Evolutionary conservation across 495 filamentous ascomycete genomes (phyloP), one percentile per base, ranked within the genome.

Genomic region (Neurospora hispaniola): DNA sequence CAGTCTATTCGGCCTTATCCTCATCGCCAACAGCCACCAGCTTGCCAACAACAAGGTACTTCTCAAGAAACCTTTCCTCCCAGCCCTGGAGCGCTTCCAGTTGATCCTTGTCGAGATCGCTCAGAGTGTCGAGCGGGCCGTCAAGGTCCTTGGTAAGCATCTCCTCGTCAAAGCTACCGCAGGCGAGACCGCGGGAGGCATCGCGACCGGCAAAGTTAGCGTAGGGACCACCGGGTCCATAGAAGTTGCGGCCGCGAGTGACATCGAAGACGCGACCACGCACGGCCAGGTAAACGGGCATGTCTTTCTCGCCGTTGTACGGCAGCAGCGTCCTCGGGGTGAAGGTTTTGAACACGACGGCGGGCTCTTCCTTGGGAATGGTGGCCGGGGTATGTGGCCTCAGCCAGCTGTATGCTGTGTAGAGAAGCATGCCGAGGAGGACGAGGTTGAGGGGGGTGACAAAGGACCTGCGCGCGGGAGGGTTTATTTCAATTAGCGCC

Each of bases 101-200:
- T 86, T 98, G 90, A 40, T 97, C 94, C 0, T 78, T 82, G 16
- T 87, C 89, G 69, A 99, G 82, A 69, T 91, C 93, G 71, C 88
- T 85, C 35, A 98, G 86, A 68, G 86, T 90, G 81, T 99, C 96
- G 73, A 99, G 82, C 35, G 94, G 94, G 4, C 89, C 94, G 59
- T 94, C 88, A 70, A 98, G 81, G 80, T 97, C 92, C 84, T 96
- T 91, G 43, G 96, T 98, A 84, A 98, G 83, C 96, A 98, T 97
- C 5, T 94, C 91, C 85, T 94, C 91, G 78, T 98, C 96, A 80
- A 99, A 98, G 83, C 93, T 97, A 75, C 94, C 92, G 82, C 87
- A 92, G 4, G 96, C 96, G 74, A 99, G 83, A 11, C 96, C 96
- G 68, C 96, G 87, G 71, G 88, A 93, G n/a, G 96, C 96, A 77